Conservation (phyloP, 371 early-diverging fungal species). For the Syncephalastrum sp. region DNA sequence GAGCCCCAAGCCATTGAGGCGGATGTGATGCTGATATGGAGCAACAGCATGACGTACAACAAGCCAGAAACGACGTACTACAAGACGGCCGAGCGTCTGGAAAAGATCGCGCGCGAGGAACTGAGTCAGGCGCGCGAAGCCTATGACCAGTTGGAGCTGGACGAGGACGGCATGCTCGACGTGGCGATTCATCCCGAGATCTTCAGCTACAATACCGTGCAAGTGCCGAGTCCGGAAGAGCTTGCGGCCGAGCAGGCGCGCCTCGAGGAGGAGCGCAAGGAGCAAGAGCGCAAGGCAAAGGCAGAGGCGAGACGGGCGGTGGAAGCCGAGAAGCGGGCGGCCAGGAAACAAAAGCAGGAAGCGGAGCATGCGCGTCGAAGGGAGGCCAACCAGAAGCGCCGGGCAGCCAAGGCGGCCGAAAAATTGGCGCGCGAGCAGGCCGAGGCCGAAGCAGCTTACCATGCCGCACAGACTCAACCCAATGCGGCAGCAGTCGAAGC, state of each 20-base stretch:
- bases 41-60: conserved; percentile 81
- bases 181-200: conserved; percentile 53
- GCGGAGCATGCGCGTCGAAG: neutral
- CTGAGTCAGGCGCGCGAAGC: conserved; percentile 39
- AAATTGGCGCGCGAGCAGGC: conserved; percentile 5
- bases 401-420: conserved; percentile 11
- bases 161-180: conserved; percentile 45
- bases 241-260: conserved; percentile 19
- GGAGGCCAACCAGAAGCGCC: conserved; percentile 10
- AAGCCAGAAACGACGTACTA: conserved; percentile 70
- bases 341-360: conserved; percentile 8
- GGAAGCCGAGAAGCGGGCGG: conserved; percentile 4
- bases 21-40: conserved; percentile 70
- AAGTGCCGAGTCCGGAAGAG: conserved; percentile 26
- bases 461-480: conserved; percentile 3
- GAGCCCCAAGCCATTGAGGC: conserved; percentile 28
- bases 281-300: conserved; percentile 6
- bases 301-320: conserved; percentile 8
- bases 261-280: conserved; percentile 16
- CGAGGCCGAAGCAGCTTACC: conserved; percentile 7
- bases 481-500: conserved; percentile 1
- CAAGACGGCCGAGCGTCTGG: conserved; percentile 58
- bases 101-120: conserved; percentile 33
- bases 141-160: conserved; percentile 36
- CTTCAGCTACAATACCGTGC: conserved; percentile 43